Percentiles rank a stretch among this genome's conserved stretches.
Evolutionary conservation across 805 yeast genomes (phyloP).

Genomic region (Isabelozyma gotoi): DNA sequence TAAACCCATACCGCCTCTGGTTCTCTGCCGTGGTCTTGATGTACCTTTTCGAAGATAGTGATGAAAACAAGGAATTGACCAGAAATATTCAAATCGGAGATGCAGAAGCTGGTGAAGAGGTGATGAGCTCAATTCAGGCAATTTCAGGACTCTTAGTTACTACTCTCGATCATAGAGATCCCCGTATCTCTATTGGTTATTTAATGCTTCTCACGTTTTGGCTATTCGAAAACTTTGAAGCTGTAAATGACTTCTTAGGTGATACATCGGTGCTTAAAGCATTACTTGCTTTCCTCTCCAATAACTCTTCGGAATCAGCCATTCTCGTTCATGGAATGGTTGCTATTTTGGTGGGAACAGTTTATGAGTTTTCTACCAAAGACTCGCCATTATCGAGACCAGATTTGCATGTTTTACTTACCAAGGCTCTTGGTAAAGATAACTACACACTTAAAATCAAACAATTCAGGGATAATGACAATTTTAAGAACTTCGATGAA

Average conservation of each 20-base stretch:
- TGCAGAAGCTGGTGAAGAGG: constrained; percentile 65
- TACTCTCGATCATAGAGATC: constrained; percentile 59
- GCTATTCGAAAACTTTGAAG: constrained; percentile 74
- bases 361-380: constrained; percentile 70
- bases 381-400: constrained; percentile 63
- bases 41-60: constrained; percentile 56
- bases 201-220: constrained; percentile 70
- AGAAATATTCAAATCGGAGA: constrained; percentile 56
- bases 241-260: constrained; percentile 71
- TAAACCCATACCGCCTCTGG: constrained; percentile 89
- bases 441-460: constrained; percentile 71
- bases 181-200: constrained; percentile 76
- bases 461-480: constrained; percentile 62
- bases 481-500: constrained; percentile 57
- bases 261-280: constrained; percentile 69
- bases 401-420: constrained; percentile 61
- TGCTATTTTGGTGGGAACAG: constrained; percentile 67
- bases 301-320: constrained; percentile 47
- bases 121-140: constrained; percentile 68
- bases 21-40: constrained; percentile 71
- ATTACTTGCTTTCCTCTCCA: constrained; percentile 59
- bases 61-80: constrained; percentile 49
- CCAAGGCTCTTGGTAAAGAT: constrained; percentile 75
- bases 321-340: constrained; percentile 70
- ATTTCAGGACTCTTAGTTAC: constrained; percentile 72